phyloP scores from a whole-genome alignment of 345 rosid genomes.

The Populus davidiana region DNA sequence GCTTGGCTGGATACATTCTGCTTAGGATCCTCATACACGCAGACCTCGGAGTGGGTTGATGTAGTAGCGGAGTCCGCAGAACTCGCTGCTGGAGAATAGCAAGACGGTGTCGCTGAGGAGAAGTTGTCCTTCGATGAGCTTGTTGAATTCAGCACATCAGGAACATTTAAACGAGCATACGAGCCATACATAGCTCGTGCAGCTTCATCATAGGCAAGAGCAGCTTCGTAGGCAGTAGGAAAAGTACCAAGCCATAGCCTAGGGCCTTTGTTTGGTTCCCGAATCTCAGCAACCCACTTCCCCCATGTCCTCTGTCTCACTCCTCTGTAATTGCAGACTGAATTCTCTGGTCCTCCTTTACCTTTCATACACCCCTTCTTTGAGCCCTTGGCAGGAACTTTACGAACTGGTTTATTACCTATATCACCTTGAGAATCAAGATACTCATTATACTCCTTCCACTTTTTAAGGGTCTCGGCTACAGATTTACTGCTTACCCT shows the following conservation, averaged over 20 bases:
- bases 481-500: slow-evolving; percentile 40
- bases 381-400: slow-evolving; percentile 64
- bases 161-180: slow-evolving; percentile 57
- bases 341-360: slow-evolving; percentile 87
- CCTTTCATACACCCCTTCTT: slow-evolving; percentile 92
- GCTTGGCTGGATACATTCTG: slow-evolving; percentile 3
- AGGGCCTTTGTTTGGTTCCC: slow-evolving; percentile 59
- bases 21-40: slow-evolving; percentile 26
- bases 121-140: background rate
- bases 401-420: slow-evolving; percentile 25
- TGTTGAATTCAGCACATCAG: slow-evolving; percentile 4
- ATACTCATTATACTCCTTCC: slow-evolving; percentile 53
- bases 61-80: slow-evolving; percentile 28
- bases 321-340: slow-evolving; percentile 54
- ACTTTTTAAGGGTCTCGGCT: slow-evolving; percentile 51
- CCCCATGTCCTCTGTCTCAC: slow-evolving; percentile 96
- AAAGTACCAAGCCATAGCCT: slow-evolving; percentile 91
- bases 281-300: slow-evolving; percentile 91
- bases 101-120: background rate
- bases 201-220: slow-evolving; percentile 81
- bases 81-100: slow-evolving; percentile 17
- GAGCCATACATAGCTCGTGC: slow-evolving; percentile 68
- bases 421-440: slow-evolving; percentile 26
- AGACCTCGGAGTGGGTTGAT: slow-evolving; percentile 45
- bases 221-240: slow-evolving; percentile 62